Base-by-base conservation (phyloP, 2,329 filamentous ascomycete species). In the Apiospora koreana region DNA sequence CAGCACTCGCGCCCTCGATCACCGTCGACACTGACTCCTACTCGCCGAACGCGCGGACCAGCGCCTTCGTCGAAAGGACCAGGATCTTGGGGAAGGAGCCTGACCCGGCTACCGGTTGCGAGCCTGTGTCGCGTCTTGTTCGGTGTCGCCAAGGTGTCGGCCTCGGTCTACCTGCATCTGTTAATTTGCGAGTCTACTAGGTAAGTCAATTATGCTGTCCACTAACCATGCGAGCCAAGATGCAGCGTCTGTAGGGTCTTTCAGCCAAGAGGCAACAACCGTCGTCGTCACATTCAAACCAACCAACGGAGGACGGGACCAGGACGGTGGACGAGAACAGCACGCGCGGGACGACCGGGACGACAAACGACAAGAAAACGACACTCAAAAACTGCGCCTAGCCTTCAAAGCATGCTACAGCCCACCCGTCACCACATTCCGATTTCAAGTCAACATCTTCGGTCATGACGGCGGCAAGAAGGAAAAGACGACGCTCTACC, bases 1-100 rank as follows among this genome's bases (percentile, higher is more conserved):
- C 35, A 68, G 69, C 66, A 70, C 66, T 70, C 67, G 69, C 66
- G 68, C 67, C 69, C 69, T 70, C 66, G 69, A 70, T 70, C 67
- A 58, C n/a, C 54, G 65, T 68, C 67, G 58, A 41, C 50, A 68
- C 69, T 64, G 66, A 42, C 66, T 68, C 66, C 67, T 70, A 68
- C 66, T 66, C 43, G 42, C 18, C 48, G 65, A 68, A 43, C 69
- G 69, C 41, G 69, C 69, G n/a, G 46, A 25, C 69, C 28, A 62
- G 69, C 69, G 25, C 69, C 18, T 64, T 68, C 69, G 69, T 50
- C 50, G 69, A 70, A 70, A 70, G 69, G 69, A 70, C 64, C 50
- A 64, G 69, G 69, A 68, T 70, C 54, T 68, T 68, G 69, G 69
- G 69, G 43, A 70, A 70, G 69, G 69, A 48, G 69, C 69, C 41